Percentiles rank a stretch among this genome's conserved stretches.
Conservation (phyloP, 1,284 basidiomycete species). For the Phlebopus sp. region DNA sequence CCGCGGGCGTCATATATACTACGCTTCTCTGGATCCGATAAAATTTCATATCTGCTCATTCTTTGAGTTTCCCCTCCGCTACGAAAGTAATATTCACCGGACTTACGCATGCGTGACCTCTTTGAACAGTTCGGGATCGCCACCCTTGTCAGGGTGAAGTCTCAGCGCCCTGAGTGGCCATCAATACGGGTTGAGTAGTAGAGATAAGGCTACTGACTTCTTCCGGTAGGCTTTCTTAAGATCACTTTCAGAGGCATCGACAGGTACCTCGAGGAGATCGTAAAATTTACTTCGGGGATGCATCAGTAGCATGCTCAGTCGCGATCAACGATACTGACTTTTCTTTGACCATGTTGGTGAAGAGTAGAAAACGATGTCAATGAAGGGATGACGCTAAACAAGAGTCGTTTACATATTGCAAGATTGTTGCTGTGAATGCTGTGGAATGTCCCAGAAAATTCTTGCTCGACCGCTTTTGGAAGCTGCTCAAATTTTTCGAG, state of each 20-base stretch:
- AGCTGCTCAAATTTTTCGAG: slow-evolving; percentile 1
- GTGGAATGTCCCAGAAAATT: slow-evolving; percentile 40
- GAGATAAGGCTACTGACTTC: slow-evolving; percentile 52
- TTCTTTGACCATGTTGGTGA: slow-evolving; percentile 62
- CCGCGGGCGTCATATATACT: slow-evolving; percentile 89
- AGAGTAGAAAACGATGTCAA: slow-evolving; percentile 13
- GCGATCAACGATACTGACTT: slow-evolving; percentile 42
- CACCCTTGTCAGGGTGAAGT: slow-evolving; percentile 95
- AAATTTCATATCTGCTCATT: slow-evolving; percentile 78
- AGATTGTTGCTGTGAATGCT: slow-evolving; percentile 27
- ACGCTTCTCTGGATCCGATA: slow-evolving; percentile 88
- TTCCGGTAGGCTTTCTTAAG: slow-evolving; percentile 96
- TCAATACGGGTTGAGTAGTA: slow-evolving; percentile 5
- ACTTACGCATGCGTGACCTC: slow-evolving; percentile 94
- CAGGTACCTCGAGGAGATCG: slow-evolving; percentile 81
- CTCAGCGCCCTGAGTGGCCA: slow-evolving; percentile 68
- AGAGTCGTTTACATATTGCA: slow-evolving; percentile 20
- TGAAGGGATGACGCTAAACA: slow-evolving; percentile 15
- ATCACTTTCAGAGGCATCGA: slow-evolving; percentile 75
- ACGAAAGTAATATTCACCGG: slow-evolving; percentile 8
- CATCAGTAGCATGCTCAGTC: slow-evolving; percentile 11
- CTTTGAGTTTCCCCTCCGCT: not conserved
- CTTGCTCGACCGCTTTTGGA: slow-evolving; percentile 24
- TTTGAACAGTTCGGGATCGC: slow-evolving; percentile 97
- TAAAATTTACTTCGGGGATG: slow-evolving; percentile 71